These are phyloP conservation scores for Paramyrothecium roridum DNA, from an alignment of 2,329 filamentous ascomycete genomes.

Conservation along the genomic window DNA sequence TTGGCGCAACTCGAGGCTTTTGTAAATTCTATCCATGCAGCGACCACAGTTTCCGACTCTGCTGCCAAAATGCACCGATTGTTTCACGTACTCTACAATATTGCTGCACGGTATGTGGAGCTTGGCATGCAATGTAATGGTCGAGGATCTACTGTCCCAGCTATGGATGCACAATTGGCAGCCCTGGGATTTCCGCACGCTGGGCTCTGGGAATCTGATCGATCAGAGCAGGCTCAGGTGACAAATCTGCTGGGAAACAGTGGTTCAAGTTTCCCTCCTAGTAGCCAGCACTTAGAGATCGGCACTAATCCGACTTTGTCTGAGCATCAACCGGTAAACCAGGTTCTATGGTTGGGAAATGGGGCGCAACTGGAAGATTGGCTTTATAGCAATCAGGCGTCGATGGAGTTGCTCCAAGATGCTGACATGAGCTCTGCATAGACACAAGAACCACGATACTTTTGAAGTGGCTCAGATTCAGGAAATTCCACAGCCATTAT, in stretches of 20 bases:
- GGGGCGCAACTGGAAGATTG: conserved; percentile 33
- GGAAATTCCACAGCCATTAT: too few species aligned
- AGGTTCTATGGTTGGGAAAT: conserved; percentile 31
- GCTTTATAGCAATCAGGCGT: conserved; percentile 34
- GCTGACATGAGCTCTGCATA: too few species aligned
- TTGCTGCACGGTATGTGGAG: conserved; percentile 57
- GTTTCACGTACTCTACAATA: conserved; percentile 55
- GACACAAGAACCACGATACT: too few species aligned
- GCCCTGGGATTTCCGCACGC: conserved; percentile 42
- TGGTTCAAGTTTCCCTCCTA: too few species aligned
- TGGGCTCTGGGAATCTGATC: conserved; percentile 8
- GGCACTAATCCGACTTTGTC: too few species aligned
- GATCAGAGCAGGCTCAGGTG: conserved; percentile 6
- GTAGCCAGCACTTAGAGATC: too few species aligned
- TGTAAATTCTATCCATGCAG: conserved; percentile 46
- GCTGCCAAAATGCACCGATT: conserved; percentile 54
- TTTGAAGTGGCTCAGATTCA: too few species aligned
- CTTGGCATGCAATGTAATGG: conserved; percentile 19
- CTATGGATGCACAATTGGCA: conserved; percentile 37
- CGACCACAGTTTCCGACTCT: conserved; percentile 41
- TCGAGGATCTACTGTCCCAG: conserved; percentile 28
- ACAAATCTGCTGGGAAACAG: too few species aligned
- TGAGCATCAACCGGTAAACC: too few species aligned
- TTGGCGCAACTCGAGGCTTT: conserved; percentile 46
- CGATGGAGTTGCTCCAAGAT: conserved; percentile 31